phyloP scores from a whole-genome alignment of 2,329 filamentous ascomycete genomes.

The Fusarium subtropicale region DNA sequence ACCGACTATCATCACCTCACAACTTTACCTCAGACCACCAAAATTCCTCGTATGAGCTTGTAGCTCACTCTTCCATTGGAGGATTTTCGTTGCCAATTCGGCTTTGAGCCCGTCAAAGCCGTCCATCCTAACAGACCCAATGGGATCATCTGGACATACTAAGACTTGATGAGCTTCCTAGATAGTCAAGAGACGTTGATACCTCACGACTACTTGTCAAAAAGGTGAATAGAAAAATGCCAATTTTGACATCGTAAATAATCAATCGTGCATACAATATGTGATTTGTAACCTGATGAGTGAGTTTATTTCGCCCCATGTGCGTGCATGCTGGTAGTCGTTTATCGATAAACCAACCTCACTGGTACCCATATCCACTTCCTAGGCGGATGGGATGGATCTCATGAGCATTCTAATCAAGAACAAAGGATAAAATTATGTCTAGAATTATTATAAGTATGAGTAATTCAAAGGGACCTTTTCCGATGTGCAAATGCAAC shows the following conservation, averaged over 20 bases:
- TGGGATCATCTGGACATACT: slow-evolving; percentile 18
- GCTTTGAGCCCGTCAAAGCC: slow-evolving; percentile 32
- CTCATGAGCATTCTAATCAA: background rate
- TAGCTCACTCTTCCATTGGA: slow-evolving; percentile 32
- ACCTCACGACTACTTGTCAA: background rate
- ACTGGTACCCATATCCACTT: background rate
- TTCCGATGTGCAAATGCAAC: background rate
- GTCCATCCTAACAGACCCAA: slow-evolving; percentile 23
- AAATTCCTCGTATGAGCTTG: slow-evolving; percentile 28
- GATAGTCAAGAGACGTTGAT: background rate
- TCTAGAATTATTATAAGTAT: background rate
- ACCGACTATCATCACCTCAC: slow-evolving; percentile 19
- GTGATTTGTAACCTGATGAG: background rate
- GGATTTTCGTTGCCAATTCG: slow-evolving; percentile 21
- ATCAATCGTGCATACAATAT: background rate
- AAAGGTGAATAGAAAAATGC: slow-evolving; percentile 1
- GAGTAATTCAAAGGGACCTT: slow-evolving; percentile 2
- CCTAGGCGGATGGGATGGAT: background rate
- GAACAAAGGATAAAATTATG: background rate
- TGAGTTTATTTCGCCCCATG: background rate
- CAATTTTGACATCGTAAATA: slow-evolving; percentile 4
- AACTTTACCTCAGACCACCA: slow-evolving; percentile 40
- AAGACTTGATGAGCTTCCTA: slow-evolving; percentile 1
- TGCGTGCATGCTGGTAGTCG: background rate
- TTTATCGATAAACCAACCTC: background rate